phyloP scores from a whole-genome alignment of 345 rosid species.

The Eucalyptus paniculata region DNA sequence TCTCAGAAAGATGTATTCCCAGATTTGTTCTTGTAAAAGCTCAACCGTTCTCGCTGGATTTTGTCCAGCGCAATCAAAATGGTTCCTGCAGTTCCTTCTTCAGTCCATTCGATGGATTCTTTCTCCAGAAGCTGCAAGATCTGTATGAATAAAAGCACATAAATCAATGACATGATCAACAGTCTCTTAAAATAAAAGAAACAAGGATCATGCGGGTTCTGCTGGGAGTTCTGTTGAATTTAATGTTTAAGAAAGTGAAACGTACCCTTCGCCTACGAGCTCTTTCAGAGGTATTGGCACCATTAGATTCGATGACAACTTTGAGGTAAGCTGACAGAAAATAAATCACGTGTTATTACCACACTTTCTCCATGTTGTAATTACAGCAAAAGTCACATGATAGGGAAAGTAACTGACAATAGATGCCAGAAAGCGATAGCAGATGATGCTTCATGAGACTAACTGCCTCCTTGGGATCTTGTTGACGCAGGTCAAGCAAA shows the following conservation, averaged over 20 bases:
- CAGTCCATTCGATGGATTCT: slow-evolving; percentile 36
- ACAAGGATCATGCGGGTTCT: neutral
- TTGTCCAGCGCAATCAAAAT: slow-evolving; percentile 23
- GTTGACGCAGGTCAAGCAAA: slow-evolving; percentile 22
- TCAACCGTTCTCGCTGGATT: slow-evolving; percentile 15
- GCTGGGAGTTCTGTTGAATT: neutral
- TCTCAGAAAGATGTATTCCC: neutral
- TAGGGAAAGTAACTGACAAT: slow-evolving; percentile 23
- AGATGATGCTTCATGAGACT: slow-evolving; percentile 34
- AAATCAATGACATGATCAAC: neutral
- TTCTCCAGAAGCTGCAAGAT: slow-evolving; percentile 33
- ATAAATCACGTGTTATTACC: neutral
- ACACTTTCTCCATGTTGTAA: too few relatives aligned
- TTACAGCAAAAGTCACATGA: neutral
- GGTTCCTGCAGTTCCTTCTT: slow-evolving; percentile 22
- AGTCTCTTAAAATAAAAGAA: neutral
- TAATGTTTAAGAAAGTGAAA: neutral
- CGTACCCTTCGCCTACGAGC: slow-evolving; percentile 35
- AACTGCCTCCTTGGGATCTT: slow-evolving; percentile 29
- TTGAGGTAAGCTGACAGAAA: slow-evolving; percentile 19
- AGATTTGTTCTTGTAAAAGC: slow-evolving; percentile 14
- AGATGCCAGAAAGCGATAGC: slow-evolving; percentile 31
- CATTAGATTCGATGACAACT: slow-evolving; percentile 21
- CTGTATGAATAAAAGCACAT: neutral
- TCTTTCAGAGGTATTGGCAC: slow-evolving; percentile 25